Percentiles rank a stretch among this genome's conserved stretches.
phyloP scores from a whole-genome alignment of 768 basidiomycete genomes.

The Boletellus ananiceps region DNA sequence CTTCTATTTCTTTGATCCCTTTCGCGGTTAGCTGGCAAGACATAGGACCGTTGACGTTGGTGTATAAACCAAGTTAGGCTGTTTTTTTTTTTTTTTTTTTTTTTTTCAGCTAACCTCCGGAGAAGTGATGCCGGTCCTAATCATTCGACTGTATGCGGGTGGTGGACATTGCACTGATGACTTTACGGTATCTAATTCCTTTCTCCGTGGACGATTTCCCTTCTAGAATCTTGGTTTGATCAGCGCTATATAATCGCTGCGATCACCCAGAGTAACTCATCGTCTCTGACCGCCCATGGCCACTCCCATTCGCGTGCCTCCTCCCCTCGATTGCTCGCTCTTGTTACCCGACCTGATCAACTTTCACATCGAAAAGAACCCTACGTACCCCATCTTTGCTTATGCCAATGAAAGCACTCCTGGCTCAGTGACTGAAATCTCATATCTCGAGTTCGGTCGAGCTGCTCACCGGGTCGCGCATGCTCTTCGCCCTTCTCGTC shows the following conservation, averaged over 20 bases:
- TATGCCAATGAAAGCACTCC: conserved; percentile 12
- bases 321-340: conserved; percentile 19
- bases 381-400: conserved; percentile 8
- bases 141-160: too few species aligned
- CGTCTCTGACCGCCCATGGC: background rate
- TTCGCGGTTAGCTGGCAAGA: too few species aligned
- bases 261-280: background rate
- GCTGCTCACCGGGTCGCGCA: conserved; percentile 31
- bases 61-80: too few species aligned
- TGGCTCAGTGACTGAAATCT: conserved; percentile 14
- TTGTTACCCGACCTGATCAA: conserved; percentile 21
- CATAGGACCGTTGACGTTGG: too few species aligned
- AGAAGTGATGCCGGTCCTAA: background rate
- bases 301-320: background rate
- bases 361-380: conserved; percentile 21
- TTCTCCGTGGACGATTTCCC: too few species aligned
- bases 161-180: background rate
- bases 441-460: conserved; percentile 25
- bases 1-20: too few species aligned
- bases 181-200: background rate
- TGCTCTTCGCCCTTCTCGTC: conserved; percentile 16
- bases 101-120: background rate
- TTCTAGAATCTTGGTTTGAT: conserved; percentile 1
- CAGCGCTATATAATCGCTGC: conserved; percentile 11
- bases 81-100: background rate